phyloP scores from a whole-genome alignment of 192 early-diverging fungal genomes.

The Linnemannia elongata region DNA sequence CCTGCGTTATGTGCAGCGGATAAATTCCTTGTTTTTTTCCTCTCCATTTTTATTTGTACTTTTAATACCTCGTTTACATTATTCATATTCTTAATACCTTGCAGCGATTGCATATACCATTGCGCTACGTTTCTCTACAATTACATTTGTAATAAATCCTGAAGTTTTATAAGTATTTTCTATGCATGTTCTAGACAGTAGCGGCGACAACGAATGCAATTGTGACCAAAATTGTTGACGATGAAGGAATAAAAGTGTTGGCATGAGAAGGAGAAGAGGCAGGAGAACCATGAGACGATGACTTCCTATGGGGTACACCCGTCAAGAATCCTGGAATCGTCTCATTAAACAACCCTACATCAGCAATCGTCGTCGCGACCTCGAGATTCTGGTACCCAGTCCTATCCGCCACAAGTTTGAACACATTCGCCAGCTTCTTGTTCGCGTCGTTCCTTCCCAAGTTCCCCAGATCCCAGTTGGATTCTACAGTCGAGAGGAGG shows the following conservation, averaged over 20 bases:
- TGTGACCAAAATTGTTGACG: neutral
- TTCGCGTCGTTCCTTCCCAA: constrained; percentile 69
- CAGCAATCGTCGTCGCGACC: neutral
- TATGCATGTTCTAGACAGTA: neutral
- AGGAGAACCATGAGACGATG: neutral
- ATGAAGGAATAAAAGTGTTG: neutral
- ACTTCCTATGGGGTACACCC: neutral
- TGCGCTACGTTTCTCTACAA: neutral
- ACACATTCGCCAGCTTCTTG: constrained; percentile 59
- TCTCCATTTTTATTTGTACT: neutral
- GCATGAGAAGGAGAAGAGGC: neutral
- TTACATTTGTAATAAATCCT: neutral
- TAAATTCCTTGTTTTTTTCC: constrained; percentile 48
- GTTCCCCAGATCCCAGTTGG: constrained; percentile 71
- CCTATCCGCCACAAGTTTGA: constrained; percentile 36
- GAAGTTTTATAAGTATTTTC: neutral
- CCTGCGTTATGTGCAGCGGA: constrained; percentile 91
- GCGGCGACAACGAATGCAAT: neutral
- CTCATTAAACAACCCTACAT: neutral
- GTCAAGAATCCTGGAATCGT: neutral
- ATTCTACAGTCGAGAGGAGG: constrained; percentile 66
- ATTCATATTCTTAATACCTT: neutral
- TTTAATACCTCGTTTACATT: neutral
- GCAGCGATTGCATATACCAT: neutral
- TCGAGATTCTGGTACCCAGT: constrained; percentile 50